Conservation (phyloP, 495 filamentous ascomycete species). For the Lophiotrema nucula region DNA sequence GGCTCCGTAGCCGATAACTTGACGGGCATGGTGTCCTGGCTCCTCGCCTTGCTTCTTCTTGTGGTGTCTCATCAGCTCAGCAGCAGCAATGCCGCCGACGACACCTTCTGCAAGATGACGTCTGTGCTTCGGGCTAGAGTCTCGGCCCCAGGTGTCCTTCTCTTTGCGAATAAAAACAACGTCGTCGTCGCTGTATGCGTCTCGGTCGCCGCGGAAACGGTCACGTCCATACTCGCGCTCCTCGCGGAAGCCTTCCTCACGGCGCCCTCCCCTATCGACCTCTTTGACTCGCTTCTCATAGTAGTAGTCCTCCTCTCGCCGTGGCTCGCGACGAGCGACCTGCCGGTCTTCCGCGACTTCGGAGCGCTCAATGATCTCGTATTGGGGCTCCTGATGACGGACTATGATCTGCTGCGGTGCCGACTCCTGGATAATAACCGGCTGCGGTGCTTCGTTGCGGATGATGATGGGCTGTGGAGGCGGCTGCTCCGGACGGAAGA, state of each 20-base stretch:
- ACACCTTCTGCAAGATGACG: conserved; percentile 87
- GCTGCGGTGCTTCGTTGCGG: conserved; percentile 60
- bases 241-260: conserved; percentile 47
- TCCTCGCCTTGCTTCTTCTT: conserved; percentile 59
- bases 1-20: conserved; percentile 75
- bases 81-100: conserved; percentile 72
- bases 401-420: conserved; percentile 67
- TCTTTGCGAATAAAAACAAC: conserved; percentile 58
- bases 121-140: conserved; percentile 63
- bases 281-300: conserved; percentile 61
- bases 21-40: conserved; percentile 63
- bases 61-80: conserved; percentile 70
- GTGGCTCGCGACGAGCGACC: conserved; percentile 41
- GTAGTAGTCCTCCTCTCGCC: conserved; percentile 62
- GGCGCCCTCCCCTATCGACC: conserved; percentile 37
- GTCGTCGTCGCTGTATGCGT: conserved; percentile 61
- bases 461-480: conserved; percentile 67
- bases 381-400: conserved; percentile 58
- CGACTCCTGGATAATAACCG: conserved; percentile 69
- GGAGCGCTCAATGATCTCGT: conserved; percentile 66
- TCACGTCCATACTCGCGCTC: conserved; percentile 54
- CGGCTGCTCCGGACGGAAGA: conserved; percentile 52
- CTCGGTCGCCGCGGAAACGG: conserved; percentile 46
- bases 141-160: conserved; percentile 46
- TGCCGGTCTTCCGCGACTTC: conserved; percentile 53